Base-by-base conservation (phyloP, 108 stramenopile genomes). In the Nannochloropsis salina region DNA sequence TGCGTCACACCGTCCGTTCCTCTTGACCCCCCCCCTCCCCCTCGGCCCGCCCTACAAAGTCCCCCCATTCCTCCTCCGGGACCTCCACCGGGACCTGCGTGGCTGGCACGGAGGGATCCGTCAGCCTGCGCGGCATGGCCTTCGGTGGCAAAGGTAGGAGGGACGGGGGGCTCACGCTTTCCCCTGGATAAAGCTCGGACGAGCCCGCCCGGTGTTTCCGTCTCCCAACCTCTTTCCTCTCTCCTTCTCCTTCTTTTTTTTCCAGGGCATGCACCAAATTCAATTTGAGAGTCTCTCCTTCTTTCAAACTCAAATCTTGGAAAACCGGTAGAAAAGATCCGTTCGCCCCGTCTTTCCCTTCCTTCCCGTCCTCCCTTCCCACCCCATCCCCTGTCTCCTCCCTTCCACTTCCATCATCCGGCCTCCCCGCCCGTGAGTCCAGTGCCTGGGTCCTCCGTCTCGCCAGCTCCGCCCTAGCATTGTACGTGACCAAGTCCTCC, bases 401-500 rank as follows among this genome's bases (percentile, higher is more conserved):
- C 47, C 47, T 51, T 51, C 10, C 15, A 10, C 47, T 31, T 51
- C 47, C 47, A 10, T 51, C 47, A 51, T 15, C 47, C 47, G 47
- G 12, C 47, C 8, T 74, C 61, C 61, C n/a, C 61, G n/a, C 61
- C n/a, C 61, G 15, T n/a, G 15, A 15, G 61, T 74, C 61, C 2
- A 74, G 15, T n/a, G 15, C 61, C 61, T n/a, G 15, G 15, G 61
- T 74, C 61, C 61, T 15, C 15, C 61, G n/a, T 15, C n/a, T 74
- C 61, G 61, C 61, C 20, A 74, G 61, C n/a, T 74, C 61, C 61
- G n/a, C n/a, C n/a, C 61, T 15, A 1, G 61, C 61, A 74, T 74
- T 74, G n/a, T 74, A 74, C 61, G 61, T n/a, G 61, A 74, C 61
- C 61, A 74, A n/a, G 61, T 74, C 61, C 61, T 74, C 61, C 61